phyloP scores from a whole-genome alignment of 1,284 basidiomycete genomes.

The Boletus semigastroideus region DNA sequence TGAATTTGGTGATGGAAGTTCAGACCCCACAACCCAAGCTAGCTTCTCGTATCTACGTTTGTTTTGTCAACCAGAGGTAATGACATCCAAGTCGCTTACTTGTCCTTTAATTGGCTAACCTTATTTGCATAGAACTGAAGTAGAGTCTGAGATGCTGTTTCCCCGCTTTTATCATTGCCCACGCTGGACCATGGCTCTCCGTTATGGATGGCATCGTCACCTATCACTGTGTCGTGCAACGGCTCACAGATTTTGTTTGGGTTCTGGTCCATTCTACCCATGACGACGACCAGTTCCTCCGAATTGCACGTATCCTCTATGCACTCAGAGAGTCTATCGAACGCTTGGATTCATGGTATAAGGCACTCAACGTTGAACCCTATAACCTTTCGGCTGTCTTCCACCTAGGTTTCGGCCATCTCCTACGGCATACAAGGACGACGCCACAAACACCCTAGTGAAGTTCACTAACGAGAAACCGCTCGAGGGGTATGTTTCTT shows the following conservation, averaged over 20 bases:
- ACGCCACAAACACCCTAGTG: not conserved
- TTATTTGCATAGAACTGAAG: not conserved
- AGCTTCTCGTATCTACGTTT: slow-evolving; percentile 7
- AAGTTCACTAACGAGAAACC: slow-evolving; percentile 9
- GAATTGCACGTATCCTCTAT: slow-evolving; percentile 11
- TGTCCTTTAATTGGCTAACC: not conserved
- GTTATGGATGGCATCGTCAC: slow-evolving; percentile 15
- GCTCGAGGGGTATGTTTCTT: not conserved
- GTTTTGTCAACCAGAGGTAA: slow-evolving; percentile 4
- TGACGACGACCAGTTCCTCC: slow-evolving; percentile 4
- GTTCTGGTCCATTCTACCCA: slow-evolving; percentile 9
- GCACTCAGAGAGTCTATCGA: slow-evolving; percentile 12
- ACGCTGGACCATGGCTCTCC: slow-evolving; percentile 18
- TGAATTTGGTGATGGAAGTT: slow-evolving; percentile 2
- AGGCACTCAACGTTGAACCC: not conserved
- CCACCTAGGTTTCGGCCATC: slow-evolving; percentile 17
- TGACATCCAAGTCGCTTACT: too few species aligned
- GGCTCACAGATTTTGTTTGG: slow-evolving; percentile 22
- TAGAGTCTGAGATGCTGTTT: slow-evolving; percentile 1
- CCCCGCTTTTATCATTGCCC: slow-evolving; percentile 11
- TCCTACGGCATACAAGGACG: not conserved
- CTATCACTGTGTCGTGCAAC: slow-evolving; percentile 8
- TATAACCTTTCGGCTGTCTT: too few species aligned
- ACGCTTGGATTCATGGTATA: slow-evolving; percentile 13
- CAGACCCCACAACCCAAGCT: slow-evolving; percentile 17